These are phyloP conservation scores for Solanum pinnatisectum DNA, from an alignment of 257 asterid species.

Conservation along the genomic window DNA sequence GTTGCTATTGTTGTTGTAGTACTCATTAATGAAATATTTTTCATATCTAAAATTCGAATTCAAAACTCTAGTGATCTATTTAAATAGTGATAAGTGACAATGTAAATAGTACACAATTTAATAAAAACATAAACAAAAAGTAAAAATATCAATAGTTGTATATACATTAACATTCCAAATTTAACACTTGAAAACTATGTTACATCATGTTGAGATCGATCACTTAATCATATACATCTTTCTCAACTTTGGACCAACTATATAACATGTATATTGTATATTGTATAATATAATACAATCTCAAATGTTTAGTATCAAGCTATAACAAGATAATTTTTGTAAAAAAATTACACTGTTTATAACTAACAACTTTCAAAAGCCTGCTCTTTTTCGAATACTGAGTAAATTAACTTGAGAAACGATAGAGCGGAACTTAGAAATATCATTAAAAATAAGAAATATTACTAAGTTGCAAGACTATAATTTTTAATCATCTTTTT, in stretches of 20 bases:
- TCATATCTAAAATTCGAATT: neutral
- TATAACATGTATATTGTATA: neutral
- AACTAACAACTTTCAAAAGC: neutral
- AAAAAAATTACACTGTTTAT: neutral
- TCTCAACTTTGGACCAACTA: neutral
- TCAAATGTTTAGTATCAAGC: neutral
- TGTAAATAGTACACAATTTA: neutral
- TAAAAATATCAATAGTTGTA: neutral
- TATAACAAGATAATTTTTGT: neutral
- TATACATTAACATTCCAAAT: neutral
- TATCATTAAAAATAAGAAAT: neutral
- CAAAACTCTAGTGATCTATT: neutral
- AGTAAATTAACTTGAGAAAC: neutral
- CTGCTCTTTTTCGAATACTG: too few species aligned
- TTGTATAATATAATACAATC: neutral
- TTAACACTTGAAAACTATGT: neutral
- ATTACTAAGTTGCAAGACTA: neutral
- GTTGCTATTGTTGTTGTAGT: too few species aligned
- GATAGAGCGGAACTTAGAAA: neutral
- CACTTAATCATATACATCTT: neutral
- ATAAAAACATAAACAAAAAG: neutral
- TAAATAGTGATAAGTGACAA: neutral
- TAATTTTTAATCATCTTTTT: neutral
- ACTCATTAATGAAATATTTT: too few species aligned
- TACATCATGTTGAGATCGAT: neutral